Base-by-base conservation (phyloP, 768 basidiomycete species). In the Rhodotorula babjevae region DNA sequence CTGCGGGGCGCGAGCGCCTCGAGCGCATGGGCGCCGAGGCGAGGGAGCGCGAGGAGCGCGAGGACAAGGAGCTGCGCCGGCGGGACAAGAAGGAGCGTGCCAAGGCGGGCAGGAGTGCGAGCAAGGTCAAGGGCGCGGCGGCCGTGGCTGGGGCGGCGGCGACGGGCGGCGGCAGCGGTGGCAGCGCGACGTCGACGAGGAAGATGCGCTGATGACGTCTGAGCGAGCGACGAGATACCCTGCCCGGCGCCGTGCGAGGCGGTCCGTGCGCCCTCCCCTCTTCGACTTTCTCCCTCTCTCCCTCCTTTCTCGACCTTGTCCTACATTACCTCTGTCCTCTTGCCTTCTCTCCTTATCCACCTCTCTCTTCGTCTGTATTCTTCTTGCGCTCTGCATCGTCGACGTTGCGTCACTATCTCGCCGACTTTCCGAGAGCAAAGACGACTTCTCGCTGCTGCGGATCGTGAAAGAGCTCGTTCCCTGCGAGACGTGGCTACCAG, bases 11-110 rank as follows among this genome's bases (percentile, higher is more conserved):
- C 8, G 42, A 11, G 50, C 53, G n/a, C 44, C 46, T 72, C 8
- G 50, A 53, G 11, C 57, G 18, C 6, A 63, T 72, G 71, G 31
- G 60, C 46, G 18, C n/a, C 12, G 61, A 62, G 33, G 61, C 50
- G n/a, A n/a, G n/a, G 33, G 61, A 62, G 61, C 27, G 60, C 36
- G 36, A 36, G 36, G 36, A 36, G 36, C 36, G 36, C 36, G 36
- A 36, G 36, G 36, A 36, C 36, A 36, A 36, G 36, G 36, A 36
- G 36, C n/a, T n/a, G 10, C 9, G 44, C 44, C 5, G 61, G 23
- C 5, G 47, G 49, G 33, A 10, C 10, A 46, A 47, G 47, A 62
- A 49, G 61, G 61, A 49, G 31, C 44, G 44, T 15, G 44, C 6
- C 46, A 36, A 36, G 29, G 47, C 12, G 19, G 23, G 31, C 7